Evolutionary conservation across 2,329 filamentous ascomycete genomes (phyloP), one percentile per base, ranked within the genome.

Genomic region (Verticillium dahliae): DNA sequence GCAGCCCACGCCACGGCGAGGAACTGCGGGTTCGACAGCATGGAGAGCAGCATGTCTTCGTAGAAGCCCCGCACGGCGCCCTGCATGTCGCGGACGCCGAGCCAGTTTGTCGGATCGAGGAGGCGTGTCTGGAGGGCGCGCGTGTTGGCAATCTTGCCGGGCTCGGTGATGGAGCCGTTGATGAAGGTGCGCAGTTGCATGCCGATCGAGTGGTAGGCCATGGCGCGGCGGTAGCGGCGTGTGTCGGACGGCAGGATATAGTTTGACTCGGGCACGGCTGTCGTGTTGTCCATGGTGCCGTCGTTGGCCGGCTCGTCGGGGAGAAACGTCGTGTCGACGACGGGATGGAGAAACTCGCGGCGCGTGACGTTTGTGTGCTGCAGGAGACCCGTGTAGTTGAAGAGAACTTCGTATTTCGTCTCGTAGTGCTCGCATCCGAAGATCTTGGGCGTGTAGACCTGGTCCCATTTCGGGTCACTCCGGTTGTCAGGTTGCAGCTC

Each of bases 51-150:
- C 38, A 76, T 70, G 59, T 76, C 72, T 58, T 76, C 68, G 65
- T 75, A 74, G 18, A 74, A 64, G 6, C 60, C 61, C 60, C 71
- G 67, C 34, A 76, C 62, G 13, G 63, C 58, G 0, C 57, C n/a
- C 14, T 59, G 60, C 11, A 76, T 61, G 57, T 74, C 63, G 2
- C 60, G 41, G 27, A 66, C 67, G 14, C 68, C 65, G 56, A 73
- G 69, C 56, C 66, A 72, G 33, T 70, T 69, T 15, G 67, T 69
- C 45, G 60, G 69, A 61, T 74, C 69, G n/a, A 80, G 68, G 5
- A 81, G 68, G 31, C 73, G 71, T 2, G 78, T 80, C 60, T 75
- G 75, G 6, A 75, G 69, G 10, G 76, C 71, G 22, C 74, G 69
- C 0, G 73, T 72, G 59, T 66, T 67, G 13, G 64, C 68, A 33